A percentile compares a stretch with the other conserved stretches of the same genome.
Conservation (phyloP, 2,329 filamentous ascomycete genomes). For the Phialophora tarda region DNA sequence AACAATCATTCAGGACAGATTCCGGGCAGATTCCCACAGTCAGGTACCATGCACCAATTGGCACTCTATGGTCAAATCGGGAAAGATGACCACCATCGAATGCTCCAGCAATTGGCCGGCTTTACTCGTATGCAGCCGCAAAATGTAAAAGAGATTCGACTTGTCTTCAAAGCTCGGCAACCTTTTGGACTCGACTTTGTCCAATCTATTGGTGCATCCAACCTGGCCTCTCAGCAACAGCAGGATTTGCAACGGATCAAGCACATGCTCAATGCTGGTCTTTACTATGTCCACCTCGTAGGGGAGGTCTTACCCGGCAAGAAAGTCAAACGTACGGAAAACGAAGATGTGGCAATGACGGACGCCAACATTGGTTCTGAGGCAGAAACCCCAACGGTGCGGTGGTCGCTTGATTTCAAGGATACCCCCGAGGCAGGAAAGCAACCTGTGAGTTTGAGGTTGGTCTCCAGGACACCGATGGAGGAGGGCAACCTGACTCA, state of each 20-base stretch:
- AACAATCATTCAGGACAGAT: background rate
- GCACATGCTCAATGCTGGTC: conserved; percentile 56
- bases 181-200: conserved; percentile 51
- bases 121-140: conserved; percentile 66
- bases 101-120: conserved; percentile 66
- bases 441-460: conserved; percentile 59
- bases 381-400: conserved; percentile 17
- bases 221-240: conserved; percentile 51
- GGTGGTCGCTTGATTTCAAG: conserved; percentile 55
- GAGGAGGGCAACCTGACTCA: conserved; percentile 56
- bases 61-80: conserved; percentile 66
- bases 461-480: conserved; percentile 57
- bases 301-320: conserved; percentile 44
- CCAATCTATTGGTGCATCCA: conserved; percentile 48
- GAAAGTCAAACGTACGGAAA: conserved; percentile 2
- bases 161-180: conserved; percentile 63
- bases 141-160: conserved; percentile 59
- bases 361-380: conserved; percentile 17
- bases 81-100: conserved; percentile 62
- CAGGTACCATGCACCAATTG: conserved; percentile 64
- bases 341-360: conserved; percentile 24
- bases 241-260: conserved; percentile 53
- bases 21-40: background rate
- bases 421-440: conserved; percentile 59
- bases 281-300: conserved; percentile 62